These are phyloP conservation scores for Curvularia spicifera DNA, from an alignment of 2,329 filamentous ascomycete genomes.

Conservation along the genomic window DNA sequence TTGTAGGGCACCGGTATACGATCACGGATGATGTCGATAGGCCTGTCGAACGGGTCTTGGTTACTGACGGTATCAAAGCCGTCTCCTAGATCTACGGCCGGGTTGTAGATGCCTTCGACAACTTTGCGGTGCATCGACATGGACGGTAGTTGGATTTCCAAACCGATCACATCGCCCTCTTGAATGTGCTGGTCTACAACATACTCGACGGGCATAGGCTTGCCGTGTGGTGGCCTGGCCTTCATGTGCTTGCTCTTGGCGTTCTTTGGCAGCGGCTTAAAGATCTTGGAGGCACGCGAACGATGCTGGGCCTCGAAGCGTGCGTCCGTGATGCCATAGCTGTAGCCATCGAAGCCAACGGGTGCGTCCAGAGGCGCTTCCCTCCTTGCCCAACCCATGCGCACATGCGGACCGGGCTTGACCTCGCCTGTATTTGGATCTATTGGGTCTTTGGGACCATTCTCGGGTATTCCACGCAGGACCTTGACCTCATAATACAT, in stretches of 20 bases:
- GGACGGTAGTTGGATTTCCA: conserved; percentile 90
- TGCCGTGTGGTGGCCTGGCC: conserved; percentile 43
- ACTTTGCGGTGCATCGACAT: conserved; percentile 86
- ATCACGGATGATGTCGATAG: conserved; percentile 87
- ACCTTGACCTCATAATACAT: conserved; percentile 96
- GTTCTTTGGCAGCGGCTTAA: conserved; percentile 49
- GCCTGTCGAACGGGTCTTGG: conserved; percentile 55
- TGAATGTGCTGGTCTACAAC: conserved; percentile 76
- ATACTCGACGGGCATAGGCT: conserved; percentile 46
- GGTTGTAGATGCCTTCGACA: conserved; percentile 85
- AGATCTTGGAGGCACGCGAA: conserved; percentile 91
- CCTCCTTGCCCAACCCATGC: conserved; percentile 83
- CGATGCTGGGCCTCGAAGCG: conserved; percentile 91
- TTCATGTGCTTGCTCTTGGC: conserved; percentile 51
- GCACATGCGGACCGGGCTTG: conserved; percentile 67
- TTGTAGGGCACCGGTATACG: conserved; percentile 95
- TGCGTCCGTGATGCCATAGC: conserved; percentile 89
- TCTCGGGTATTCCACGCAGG: conserved; percentile 71
- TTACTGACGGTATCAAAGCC: conserved; percentile 58
- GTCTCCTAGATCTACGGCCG: conserved; percentile 73
- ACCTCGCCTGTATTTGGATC: conserved; percentile 46
- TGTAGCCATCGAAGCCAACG: conserved; percentile 88
- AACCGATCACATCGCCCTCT: conserved; percentile 91
- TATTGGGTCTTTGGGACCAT: conserved; percentile 49
- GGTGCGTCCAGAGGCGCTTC: conserved; percentile 84